Percentiles rank a stretch among this genome's conserved stretches.
These are phyloP conservation scores for Pholiota molesta DNA, from an alignment of 768 basidiomycete species.

Conservation along the genomic window DNA sequence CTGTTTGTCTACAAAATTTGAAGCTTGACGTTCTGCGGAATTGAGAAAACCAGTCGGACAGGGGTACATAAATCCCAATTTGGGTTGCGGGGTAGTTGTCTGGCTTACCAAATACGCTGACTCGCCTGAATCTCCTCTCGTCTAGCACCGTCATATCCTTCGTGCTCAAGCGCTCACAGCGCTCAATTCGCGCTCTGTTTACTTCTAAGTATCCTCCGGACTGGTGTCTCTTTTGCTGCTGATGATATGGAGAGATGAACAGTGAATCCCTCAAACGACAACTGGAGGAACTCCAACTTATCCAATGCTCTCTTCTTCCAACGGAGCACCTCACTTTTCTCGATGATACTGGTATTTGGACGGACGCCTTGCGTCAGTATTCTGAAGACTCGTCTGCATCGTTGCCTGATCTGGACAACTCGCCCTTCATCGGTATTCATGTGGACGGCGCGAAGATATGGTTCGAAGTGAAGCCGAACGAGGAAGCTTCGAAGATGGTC, in stretches of 20 bases:
- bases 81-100: not conserved
- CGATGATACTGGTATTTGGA: conserved; percentile 37
- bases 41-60: not conserved
- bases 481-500: not conserved
- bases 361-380: conserved; percentile 21
- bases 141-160: too few species aligned
- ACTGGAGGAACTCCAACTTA: conserved; percentile 59
- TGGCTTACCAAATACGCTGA: not conserved
- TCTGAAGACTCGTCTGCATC: conserved; percentile 4
- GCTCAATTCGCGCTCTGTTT: not conserved
- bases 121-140: too few species aligned
- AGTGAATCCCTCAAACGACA: not conserved
- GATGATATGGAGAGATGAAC: not conserved
- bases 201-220: not conserved
- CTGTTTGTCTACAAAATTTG: too few species aligned
- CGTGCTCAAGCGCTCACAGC: not conserved
- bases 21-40: too few species aligned
- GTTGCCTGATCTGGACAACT: not conserved
- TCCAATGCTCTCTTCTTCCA: conserved; percentile 65
- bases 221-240: not conserved
- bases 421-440: conserved; percentile 35
- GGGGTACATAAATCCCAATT: not conserved
- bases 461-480: conserved; percentile 37
- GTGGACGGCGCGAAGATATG: conserved; percentile 29
- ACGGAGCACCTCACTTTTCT: conserved; percentile 54